Conservation (phyloP, 192 early-diverging fungal genomes). For the Coemansia sp. region DNA sequence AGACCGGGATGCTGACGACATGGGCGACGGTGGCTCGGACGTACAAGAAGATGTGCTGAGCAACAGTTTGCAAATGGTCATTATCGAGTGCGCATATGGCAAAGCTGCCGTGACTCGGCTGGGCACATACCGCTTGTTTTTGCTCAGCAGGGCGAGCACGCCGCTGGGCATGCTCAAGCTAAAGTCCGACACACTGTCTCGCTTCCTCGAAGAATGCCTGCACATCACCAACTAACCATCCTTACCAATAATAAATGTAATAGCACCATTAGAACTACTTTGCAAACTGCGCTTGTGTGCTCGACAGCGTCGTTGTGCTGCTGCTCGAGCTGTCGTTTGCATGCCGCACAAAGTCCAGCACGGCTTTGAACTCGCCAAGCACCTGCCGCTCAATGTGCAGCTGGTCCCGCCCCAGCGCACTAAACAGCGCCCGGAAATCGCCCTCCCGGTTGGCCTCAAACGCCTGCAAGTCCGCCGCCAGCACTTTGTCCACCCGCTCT, state of each 20-base stretch:
- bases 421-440: conserved; percentile 45
- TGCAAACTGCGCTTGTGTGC: neutral
- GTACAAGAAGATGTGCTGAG: conserved; percentile 19
- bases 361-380: conserved; percentile 37
- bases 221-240: neutral
- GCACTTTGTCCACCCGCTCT: conserved; percentile 46
- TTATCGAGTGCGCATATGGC: conserved; percentile 45
- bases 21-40: conserved; percentile 30
- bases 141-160: conserved; percentile 25
- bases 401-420: conserved; percentile 39
- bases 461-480: conserved; percentile 41
- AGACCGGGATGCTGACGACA: conserved; percentile 35
- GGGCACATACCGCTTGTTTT: conserved; percentile 38
- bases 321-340: neutral
- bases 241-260: neutral
- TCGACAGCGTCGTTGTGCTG: conserved; percentile 1
- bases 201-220: conserved; percentile 34
- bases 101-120: conserved; percentile 31
- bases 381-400: conserved; percentile 47
- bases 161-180: conserved; percentile 46
- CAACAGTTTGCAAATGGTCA: conserved; percentile 38
- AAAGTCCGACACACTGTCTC: conserved; percentile 30
- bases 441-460: conserved; percentile 46
- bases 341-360: conserved; percentile 40
- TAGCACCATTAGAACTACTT: neutral